These are phyloP conservation scores for Friedmanniomyces simplex DNA, from an alignment of 495 filamentous ascomycete species.

Conservation along the genomic window DNA sequence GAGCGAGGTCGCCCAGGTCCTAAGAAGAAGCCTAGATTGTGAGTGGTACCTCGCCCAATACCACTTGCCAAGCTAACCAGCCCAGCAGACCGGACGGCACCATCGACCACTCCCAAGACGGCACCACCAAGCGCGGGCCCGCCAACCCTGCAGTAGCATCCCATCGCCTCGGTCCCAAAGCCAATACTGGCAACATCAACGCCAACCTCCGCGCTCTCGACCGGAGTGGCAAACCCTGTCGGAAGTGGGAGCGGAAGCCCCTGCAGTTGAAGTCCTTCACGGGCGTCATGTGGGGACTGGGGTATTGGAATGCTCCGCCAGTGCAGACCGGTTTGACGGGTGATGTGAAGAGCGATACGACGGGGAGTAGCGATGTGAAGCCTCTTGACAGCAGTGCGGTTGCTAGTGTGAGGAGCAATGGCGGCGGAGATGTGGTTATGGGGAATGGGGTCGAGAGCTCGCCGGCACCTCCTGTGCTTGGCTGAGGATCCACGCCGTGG, in stretches of 20 bases:
- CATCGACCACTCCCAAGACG: slow-evolving; percentile 18
- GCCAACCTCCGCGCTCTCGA: slow-evolving; percentile 89
- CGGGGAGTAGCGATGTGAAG: slow-evolving; percentile 64
- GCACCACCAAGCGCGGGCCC: neutral
- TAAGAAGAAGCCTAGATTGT: slow-evolving; percentile 92
- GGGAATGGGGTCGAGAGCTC: slow-evolving; percentile 17
- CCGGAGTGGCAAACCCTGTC: slow-evolving; percentile 77
- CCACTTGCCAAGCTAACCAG: slow-evolving; percentile 3
- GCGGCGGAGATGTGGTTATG: slow-evolving; percentile 29
- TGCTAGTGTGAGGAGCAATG: slow-evolving; percentile 63
- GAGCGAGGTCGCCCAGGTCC: slow-evolving; percentile 74
- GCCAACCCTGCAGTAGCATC: slow-evolving; percentile 22
- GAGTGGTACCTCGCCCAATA: slow-evolving; percentile 36
- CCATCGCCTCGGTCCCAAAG: slow-evolving; percentile 90
- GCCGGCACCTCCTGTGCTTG: slow-evolving; percentile 7
- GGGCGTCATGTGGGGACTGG: slow-evolving; percentile 72
- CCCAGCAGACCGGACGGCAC: slow-evolving; percentile 21
- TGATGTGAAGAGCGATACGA: slow-evolving; percentile 42
- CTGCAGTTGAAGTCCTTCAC: slow-evolving; percentile 89
- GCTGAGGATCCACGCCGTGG: neutral
- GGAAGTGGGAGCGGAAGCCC: slow-evolving; percentile 76
- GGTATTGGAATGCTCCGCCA: slow-evolving; percentile 71
- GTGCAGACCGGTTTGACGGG: slow-evolving; percentile 27
- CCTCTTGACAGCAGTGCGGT: slow-evolving; percentile 59
- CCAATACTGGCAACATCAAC: slow-evolving; percentile 96